A percentile compares a stretch with the other conserved stretches of the same genome.
Conservation (phyloP, 495 filamentous ascomycete species). For the Massariosphaeria phaeospora region DNA sequence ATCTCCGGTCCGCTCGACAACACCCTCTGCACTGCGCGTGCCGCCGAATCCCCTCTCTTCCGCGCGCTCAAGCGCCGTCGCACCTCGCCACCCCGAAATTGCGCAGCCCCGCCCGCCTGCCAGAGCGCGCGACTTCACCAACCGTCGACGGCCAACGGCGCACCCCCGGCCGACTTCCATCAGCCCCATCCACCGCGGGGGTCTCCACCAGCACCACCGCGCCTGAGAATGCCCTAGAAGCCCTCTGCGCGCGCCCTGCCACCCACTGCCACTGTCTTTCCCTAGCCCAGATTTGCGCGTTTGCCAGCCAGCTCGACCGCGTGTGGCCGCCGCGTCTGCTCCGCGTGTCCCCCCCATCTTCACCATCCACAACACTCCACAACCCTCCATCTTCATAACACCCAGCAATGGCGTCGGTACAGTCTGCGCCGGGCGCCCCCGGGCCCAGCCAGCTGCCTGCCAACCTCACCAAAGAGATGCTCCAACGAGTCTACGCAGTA, state of each 20-base stretch:
- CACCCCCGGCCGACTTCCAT: slow-evolving; percentile 27
- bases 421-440: slow-evolving; percentile 40
- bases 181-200: slow-evolving; percentile 22
- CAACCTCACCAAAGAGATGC: slow-evolving; percentile 32
- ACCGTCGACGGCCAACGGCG: too few relatives aligned
- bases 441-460: slow-evolving; percentile 23
- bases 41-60: neutral
- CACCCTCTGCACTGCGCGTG: slow-evolving; percentile 28
- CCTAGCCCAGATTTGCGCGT: slow-evolving; percentile 12
- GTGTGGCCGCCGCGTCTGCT: neutral
- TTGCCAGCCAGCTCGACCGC: slow-evolving; percentile 2
- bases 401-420: slow-evolving; percentile 82
- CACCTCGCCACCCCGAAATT: slow-evolving; percentile 22
- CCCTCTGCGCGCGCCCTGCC: slow-evolving; percentile 12
- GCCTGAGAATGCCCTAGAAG: slow-evolving; percentile 26
- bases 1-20: slow-evolving; percentile 27
- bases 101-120: slow-evolving; percentile 16
- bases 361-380: neutral
- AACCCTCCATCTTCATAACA: neutral
- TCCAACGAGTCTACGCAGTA: slow-evolving; percentile 28
- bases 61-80: slow-evolving; percentile 18
- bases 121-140: slow-evolving; percentile 26
- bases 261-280: slow-evolving; percentile 15
- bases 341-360: too few relatives aligned
- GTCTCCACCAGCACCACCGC: slow-evolving; percentile 19